Evolutionary conservation across 805 yeast species (phyloP), one percentile per base, ranked within the genome.

Genomic region (Torulaspora delbrueckii): DNA sequence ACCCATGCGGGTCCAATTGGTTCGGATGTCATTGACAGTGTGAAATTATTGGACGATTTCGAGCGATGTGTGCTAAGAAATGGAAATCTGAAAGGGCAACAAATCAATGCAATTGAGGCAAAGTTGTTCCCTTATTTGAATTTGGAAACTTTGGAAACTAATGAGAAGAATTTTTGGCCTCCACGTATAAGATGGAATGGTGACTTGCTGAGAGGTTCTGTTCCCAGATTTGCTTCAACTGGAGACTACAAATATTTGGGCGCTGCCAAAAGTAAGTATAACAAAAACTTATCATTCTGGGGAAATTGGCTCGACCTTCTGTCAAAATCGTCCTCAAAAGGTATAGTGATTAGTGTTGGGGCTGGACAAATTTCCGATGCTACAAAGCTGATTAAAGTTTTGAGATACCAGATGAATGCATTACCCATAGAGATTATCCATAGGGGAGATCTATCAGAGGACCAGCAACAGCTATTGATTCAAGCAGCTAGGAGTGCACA

Each of bases 351-450:
- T 26, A 62, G 72, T 5, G 62, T 70, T 4, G 59, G 65, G 5
- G 68, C 68, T 42, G 50, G 45, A 23, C 68, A 65, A 45, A 56
- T 69, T 13, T 53, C 51, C 18, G 65, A 70, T 22, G 57, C 67
- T 22, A 55, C 67, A 8, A 60, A 71, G 19, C 42, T 71, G 26
- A 63, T 85, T 24, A 71, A 76, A 3, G 66, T 78, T 37, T 56
- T 72, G 22, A 58, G 75, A 30, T 61, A 61, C 5, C 46, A 65
- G 14, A 58, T 58, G 22, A 72, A 70, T 55, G 46, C 39, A 9
- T 56, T 68, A 23, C 77, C 77, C 4, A 70, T 72, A 36, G 72
- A 72, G 54, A 57, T 72, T 13, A 52, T 72, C 13, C 71, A 68
- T 52, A 65, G 68, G 52, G 51, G 45, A 14, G 73, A 68, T 36